Conservation (phyloP, 179 eudicot species). For the Heliamphora pulchella region DNA sequence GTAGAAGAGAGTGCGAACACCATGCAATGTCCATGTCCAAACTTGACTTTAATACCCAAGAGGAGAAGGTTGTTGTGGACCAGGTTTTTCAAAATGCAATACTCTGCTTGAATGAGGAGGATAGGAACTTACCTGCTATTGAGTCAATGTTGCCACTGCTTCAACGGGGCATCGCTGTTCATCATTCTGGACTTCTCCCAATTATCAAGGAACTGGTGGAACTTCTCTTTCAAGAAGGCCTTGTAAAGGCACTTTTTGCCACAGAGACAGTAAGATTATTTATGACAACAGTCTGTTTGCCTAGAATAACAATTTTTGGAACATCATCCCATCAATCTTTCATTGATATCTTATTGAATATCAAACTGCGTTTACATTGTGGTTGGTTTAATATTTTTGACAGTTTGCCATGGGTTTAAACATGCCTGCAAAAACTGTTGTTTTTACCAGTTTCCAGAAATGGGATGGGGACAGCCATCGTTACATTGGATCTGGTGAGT, state of each 20-base stretch:
- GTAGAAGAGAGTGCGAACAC: constrained; percentile 98
- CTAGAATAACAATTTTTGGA: not conserved
- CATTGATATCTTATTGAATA: not conserved
- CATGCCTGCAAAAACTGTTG: constrained; percentile 99
- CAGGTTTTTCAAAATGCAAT: constrained; percentile 77
- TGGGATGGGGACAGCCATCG: constrained; percentile 99
- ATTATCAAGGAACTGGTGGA: constrained; percentile 94
- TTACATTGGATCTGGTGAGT: constrained; percentile 94
- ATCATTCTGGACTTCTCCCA: constrained; percentile 98
- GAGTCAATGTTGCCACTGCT: constrained; percentile 95
- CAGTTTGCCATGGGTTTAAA: constrained; percentile 99
- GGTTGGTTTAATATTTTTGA: constrained; percentile 18
- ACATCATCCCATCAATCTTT: not conserved
- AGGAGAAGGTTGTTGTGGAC: constrained; percentile 86
- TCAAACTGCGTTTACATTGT: not conserved
- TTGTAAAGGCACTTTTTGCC: constrained; percentile 95
- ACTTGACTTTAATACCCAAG: constrained; percentile 79
- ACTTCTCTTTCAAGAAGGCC: constrained; percentile 98
- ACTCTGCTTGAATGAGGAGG: constrained; percentile 87
- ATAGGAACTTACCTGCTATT: constrained; percentile 83
- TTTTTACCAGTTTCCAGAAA: constrained; percentile 87
- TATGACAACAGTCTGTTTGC: constrained; percentile 7
- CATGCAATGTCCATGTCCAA: constrained; percentile 98
- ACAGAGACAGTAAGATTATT: constrained; percentile 77
- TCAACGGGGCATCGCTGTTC: constrained; percentile 96